Evolutionary conservation across 495 filamentous ascomycete species (phyloP).

Genomic region (Cercophora sp.): DNA sequence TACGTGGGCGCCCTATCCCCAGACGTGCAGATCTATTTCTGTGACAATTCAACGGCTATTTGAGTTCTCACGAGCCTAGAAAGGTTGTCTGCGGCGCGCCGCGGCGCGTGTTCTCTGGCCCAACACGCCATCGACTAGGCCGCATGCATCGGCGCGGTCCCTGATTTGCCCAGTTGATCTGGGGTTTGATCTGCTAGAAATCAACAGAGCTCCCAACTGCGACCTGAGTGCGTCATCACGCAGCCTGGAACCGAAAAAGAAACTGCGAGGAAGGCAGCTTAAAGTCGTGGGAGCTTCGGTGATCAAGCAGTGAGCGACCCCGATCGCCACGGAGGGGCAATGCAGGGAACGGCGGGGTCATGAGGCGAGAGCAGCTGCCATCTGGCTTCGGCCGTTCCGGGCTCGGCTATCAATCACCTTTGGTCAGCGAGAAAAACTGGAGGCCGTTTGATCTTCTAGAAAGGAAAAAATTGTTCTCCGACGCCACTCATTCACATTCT

Average conservation of each 20-base stretch:
- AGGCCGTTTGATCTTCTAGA: background rate
- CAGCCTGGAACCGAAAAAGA: too few relatives aligned
- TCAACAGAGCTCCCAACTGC: background rate
- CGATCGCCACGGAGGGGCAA: conserved; percentile 7
- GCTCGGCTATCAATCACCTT: background rate
- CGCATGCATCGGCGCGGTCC: conserved; percentile 6
- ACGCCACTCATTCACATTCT: too few relatives aligned
- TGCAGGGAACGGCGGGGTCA: background rate
- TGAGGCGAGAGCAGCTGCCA: background rate
- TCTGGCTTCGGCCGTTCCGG: background rate
- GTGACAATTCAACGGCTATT: too few relatives aligned
- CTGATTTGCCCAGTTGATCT: conserved; percentile 12
- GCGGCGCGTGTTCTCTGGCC: background rate
- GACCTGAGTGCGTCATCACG: conserved; percentile 2
- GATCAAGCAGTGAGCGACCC: conserved; percentile 14
- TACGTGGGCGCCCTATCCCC: too few relatives aligned
- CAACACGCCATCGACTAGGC: background rate
- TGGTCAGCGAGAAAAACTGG: background rate
- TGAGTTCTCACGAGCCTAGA: too few relatives aligned
- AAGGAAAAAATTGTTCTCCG: background rate
- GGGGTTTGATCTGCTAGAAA: conserved; percentile 11
- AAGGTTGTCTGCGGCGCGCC: too few relatives aligned
- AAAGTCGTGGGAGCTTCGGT: conserved; percentile 5
- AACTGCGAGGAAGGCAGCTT: too few relatives aligned
- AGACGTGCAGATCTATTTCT: background rate